Conservation (phyloP, 805 yeast genomes). For the Brettanomyces anomalus region DNA sequence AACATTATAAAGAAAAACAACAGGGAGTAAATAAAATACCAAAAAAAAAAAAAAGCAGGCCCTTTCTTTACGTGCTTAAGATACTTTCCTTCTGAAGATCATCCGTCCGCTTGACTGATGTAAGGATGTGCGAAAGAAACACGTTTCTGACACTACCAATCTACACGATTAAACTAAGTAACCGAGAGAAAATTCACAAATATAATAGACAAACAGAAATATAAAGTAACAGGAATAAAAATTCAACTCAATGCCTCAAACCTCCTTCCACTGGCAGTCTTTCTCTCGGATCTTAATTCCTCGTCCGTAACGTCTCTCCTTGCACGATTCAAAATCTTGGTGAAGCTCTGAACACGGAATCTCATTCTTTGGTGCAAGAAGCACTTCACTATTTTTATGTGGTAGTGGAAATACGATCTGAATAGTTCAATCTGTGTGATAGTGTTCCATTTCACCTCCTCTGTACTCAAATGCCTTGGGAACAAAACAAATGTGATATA, state of each 20-base stretch:
- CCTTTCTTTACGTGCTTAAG: too few species aligned
- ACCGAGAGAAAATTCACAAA: too few species aligned
- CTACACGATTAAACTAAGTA: too few species aligned
- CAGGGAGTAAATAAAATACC: too few species aligned
- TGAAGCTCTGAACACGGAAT: conserved; percentile 84
- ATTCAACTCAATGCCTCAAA: conserved; percentile 29
- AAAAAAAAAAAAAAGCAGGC: too few species aligned
- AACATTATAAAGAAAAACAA: too few species aligned
- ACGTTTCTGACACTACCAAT: too few species aligned
- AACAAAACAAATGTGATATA: conserved; percentile 65
- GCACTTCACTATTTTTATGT: conserved; percentile 96
- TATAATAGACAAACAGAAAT: too few species aligned
- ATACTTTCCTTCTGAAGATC: too few species aligned
- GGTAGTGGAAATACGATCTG: conserved; percentile 97
- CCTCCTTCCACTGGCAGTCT: conserved; percentile 67
- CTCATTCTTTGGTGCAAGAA: conserved; percentile 98
- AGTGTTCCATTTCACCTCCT: conserved; percentile 66
- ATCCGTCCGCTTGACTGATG: too few species aligned
- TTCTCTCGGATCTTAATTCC: conserved; percentile 40
- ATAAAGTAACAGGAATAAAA: too few species aligned
- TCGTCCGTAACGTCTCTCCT: conserved; percentile 84
- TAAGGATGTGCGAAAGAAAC: too few species aligned
- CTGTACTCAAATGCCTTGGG: conserved; percentile 65
- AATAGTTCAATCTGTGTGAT: conserved; percentile 87
- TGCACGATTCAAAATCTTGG: conserved; percentile 93